These are phyloP conservation scores for Pseudoperonospora humuli DNA, from an alignment of 352 stramenopile species.

Conservation along the genomic window DNA sequence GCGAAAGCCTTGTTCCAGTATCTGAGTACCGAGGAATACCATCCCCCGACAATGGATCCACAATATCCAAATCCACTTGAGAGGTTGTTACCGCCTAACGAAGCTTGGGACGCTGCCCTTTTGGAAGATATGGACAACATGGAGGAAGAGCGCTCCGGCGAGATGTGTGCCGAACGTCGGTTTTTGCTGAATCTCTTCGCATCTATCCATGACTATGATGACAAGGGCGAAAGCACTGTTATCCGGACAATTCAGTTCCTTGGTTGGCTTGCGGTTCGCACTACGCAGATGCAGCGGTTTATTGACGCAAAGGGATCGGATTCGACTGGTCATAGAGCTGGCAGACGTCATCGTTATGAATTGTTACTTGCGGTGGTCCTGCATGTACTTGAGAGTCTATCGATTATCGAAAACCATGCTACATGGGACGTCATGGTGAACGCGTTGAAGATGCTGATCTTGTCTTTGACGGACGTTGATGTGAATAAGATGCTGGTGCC, in stretches of 20 bases:
- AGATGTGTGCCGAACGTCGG: conserved; percentile 72
- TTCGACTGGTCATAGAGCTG: conserved; percentile 12
- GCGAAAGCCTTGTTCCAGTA: conserved; percentile 68
- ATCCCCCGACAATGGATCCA: conserved; percentile 40
- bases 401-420: conserved; percentile 85
- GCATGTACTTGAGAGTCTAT: conserved; percentile 78
- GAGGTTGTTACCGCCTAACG: conserved; percentile 35
- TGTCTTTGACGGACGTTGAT: conserved; percentile 49
- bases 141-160: conserved; percentile 50
- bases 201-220: conserved; percentile 80
- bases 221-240: conserved; percentile 82
- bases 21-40: conserved; percentile 60
- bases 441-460: conserved; percentile 63
- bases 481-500: conserved; percentile 60
- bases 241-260: conserved; percentile 80
- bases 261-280: conserved; percentile 64
- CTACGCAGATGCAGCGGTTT: conserved; percentile 55
- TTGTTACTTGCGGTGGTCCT: conserved; percentile 67
- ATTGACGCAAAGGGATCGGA: conserved; percentile 24
- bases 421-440: conserved; percentile 87
- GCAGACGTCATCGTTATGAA: conserved; percentile 47
- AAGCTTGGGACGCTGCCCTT: conserved; percentile 45
- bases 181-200: conserved; percentile 81
- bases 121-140: conserved; percentile 50
- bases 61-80: conserved; percentile 48